phyloP scores from a whole-genome alignment of 2,329 filamentous ascomycete genomes.

The Botrytis paeoniae region DNA sequence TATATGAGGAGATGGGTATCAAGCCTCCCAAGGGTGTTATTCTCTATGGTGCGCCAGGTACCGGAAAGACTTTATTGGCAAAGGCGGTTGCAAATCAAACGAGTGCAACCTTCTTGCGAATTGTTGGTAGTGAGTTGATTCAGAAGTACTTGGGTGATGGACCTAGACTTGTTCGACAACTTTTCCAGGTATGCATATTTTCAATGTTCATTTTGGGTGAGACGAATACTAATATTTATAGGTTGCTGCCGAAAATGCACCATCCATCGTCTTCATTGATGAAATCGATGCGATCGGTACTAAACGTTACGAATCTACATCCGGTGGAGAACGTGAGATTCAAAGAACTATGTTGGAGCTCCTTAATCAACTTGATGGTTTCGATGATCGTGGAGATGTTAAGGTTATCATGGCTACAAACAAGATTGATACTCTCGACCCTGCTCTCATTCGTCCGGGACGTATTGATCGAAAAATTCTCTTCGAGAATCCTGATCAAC shows the following conservation, averaged over 20 bases:
- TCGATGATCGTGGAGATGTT: constrained; percentile 97
- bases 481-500: constrained; percentile 69
- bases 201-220: not conserved
- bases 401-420: constrained; percentile 99
- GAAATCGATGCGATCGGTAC: constrained; percentile 99
- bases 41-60: constrained; percentile 94
- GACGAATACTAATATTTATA: constrained; percentile 40
- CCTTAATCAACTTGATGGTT: constrained; percentile 96
- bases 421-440: constrained; percentile 98
- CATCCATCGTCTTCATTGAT: constrained; percentile 97
- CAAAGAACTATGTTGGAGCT: constrained; percentile 98
- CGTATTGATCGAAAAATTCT: constrained; percentile 98
- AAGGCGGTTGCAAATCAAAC: constrained; percentile 99
- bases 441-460: constrained; percentile 90
- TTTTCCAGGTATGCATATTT: constrained; percentile 67
- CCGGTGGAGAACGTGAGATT: constrained; percentile 93
- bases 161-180: constrained; percentile 87
- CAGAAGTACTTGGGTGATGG: constrained; percentile 99
- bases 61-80: constrained; percentile 91
- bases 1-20: constrained; percentile 99
- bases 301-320: constrained; percentile 97
- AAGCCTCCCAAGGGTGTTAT: constrained; percentile 99
- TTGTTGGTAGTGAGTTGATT: constrained; percentile 94
- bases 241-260: constrained; percentile 92
- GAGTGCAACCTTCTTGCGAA: constrained; percentile 96